These are phyloP conservation scores for Penicillium concentricum DNA, from an alignment of 2,329 filamentous ascomycete species.

Conservation along the genomic window DNA sequence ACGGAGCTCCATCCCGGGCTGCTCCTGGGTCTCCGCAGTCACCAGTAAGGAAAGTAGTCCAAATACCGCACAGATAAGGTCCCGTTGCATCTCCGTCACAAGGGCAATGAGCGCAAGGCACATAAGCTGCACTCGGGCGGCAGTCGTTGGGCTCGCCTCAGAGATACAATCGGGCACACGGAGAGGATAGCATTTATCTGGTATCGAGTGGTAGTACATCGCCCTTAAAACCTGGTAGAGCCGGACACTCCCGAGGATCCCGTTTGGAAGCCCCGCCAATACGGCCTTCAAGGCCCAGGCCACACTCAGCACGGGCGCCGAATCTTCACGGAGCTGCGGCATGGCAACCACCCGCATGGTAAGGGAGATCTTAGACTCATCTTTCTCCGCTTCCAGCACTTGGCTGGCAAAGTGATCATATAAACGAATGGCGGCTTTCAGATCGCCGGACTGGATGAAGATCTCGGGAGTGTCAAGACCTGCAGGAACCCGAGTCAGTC, in stretches of 20 bases:
- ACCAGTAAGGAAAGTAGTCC: constrained; percentile 36
- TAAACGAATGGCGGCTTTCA: constrained; percentile 33
- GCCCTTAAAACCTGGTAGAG: constrained; percentile 33
- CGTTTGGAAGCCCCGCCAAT: constrained; percentile 38
- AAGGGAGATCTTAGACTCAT: constrained; percentile 33
- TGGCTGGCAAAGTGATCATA: constrained; percentile 44
- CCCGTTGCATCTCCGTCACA: constrained; percentile 39
- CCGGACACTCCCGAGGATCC: constrained; percentile 38
- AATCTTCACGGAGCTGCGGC: constrained; percentile 23
- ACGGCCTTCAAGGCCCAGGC: constrained; percentile 38
- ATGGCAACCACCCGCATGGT: constrained; percentile 36
- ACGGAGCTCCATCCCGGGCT: constrained; percentile 17
- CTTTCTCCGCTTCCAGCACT: constrained; percentile 38
- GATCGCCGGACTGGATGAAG: constrained; percentile 38
- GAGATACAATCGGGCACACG: constrained; percentile 22
- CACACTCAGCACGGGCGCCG: constrained; percentile 32
- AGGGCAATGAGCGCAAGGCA: constrained; percentile 39
- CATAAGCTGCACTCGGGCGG: constrained; percentile 33
- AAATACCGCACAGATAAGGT: constrained; percentile 43
- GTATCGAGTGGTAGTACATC: constrained; percentile 29
- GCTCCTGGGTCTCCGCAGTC: constrained; percentile 24
- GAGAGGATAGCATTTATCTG: constrained; percentile 8
- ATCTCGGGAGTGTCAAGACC: constrained; percentile 31
- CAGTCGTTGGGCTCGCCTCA: constrained; percentile 18
- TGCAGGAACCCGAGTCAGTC: constrained; percentile 13